Percentiles rank a stretch among this genome's conserved stretches.
phyloP scores from a whole-genome alignment of 805 yeast genomes.

The Kodamaea hsintzibuensis region DNA sequence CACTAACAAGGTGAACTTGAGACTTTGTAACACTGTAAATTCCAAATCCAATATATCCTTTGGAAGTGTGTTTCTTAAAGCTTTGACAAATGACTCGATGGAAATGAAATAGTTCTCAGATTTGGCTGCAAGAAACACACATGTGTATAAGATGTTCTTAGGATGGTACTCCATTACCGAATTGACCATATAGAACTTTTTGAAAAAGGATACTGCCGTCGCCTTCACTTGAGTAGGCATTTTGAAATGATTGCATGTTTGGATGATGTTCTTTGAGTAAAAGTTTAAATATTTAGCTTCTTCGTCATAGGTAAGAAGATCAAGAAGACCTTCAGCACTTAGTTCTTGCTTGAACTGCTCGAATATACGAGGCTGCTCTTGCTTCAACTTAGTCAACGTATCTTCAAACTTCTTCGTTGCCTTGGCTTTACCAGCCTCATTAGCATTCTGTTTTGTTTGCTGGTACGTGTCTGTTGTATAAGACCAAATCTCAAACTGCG shows the following conservation, averaged over 20 bases:
- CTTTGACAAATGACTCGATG: conserved; percentile 72
- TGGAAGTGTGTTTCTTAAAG: conserved; percentile 67
- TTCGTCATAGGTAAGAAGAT: conserved; percentile 61
- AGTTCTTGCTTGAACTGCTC: conserved; percentile 28
- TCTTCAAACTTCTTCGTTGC: conserved; percentile 34
- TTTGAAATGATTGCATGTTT: conserved; percentile 68
- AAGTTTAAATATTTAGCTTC: conserved; percentile 67
- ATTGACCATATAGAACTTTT: conserved; percentile 75
- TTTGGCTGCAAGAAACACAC: conserved; percentile 89
- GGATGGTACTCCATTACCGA: conserved; percentile 91
- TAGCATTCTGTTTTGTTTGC: conserved; percentile 48
- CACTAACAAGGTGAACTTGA: conserved; percentile 76
- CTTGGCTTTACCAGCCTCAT: conserved; percentile 52
- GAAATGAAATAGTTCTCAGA: conserved; percentile 89
- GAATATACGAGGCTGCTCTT: conserved; percentile 31
- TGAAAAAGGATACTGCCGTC: conserved; percentile 81
- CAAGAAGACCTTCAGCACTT: conserved; percentile 34
- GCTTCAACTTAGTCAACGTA: conserved; percentile 18
- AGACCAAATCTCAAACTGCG: conserved; percentile 88
- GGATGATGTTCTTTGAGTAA: conserved; percentile 70
- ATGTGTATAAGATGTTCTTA: conserved; percentile 64
- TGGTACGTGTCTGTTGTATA: conserved; percentile 61
- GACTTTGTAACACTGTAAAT: conserved; percentile 68
- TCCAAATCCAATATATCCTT: conserved; percentile 74
- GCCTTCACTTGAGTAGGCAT: conserved; percentile 88